Evolutionary conservation across 2,329 filamentous ascomycete genomes (phyloP).

Genomic region (Sporothrix humicola): DNA sequence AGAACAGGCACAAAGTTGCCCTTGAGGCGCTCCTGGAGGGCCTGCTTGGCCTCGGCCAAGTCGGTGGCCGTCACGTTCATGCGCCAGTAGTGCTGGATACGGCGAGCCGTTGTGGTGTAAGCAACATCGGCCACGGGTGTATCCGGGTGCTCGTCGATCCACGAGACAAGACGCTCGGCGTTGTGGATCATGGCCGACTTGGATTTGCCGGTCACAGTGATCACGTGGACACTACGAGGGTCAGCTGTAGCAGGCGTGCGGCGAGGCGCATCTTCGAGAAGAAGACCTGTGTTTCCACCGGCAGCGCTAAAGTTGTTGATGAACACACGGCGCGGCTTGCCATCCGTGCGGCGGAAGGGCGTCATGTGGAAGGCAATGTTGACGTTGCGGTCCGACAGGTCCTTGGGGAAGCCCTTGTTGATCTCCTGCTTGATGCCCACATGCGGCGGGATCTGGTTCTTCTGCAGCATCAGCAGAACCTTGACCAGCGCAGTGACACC

Average conservation of each 20-base stretch:
- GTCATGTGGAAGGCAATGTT: conserved; percentile 62
- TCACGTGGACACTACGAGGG: conserved; percentile 61
- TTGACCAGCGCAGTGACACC: conserved; percentile 68
- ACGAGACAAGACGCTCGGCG: conserved; percentile 59
- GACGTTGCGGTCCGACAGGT: conserved; percentile 62
- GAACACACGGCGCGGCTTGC: conserved; percentile 56
- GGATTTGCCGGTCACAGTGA: conserved; percentile 63
- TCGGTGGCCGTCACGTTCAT: conserved; percentile 55
- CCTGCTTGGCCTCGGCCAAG: conserved; percentile 51
- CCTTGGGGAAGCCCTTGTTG: conserved; percentile 64
- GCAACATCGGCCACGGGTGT: conserved; percentile 63
- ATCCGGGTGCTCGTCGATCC: conserved; percentile 59
- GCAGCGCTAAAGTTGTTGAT: conserved; percentile 75
- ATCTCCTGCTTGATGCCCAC: conserved; percentile 69
- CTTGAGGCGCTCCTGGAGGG: conserved; percentile 51
- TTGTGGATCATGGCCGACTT: conserved; percentile 64
- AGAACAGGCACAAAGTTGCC: conserved; percentile 53
- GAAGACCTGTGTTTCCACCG: conserved; percentile 71
- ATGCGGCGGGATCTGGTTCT: conserved; percentile 68
- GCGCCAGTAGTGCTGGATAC: conserved; percentile 64
- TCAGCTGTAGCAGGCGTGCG: conserved; percentile 49
- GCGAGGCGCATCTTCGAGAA: conserved; percentile 66
- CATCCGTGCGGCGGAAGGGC: conserved; percentile 56
- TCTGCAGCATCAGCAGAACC: conserved; percentile 68
- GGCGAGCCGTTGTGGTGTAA: conserved; percentile 71